A percentile compares a stretch with the other conserved stretches of the same genome.
Conservation (phyloP, 1,284 basidiomycete genomes). For the Naganishia sp. region DNA sequence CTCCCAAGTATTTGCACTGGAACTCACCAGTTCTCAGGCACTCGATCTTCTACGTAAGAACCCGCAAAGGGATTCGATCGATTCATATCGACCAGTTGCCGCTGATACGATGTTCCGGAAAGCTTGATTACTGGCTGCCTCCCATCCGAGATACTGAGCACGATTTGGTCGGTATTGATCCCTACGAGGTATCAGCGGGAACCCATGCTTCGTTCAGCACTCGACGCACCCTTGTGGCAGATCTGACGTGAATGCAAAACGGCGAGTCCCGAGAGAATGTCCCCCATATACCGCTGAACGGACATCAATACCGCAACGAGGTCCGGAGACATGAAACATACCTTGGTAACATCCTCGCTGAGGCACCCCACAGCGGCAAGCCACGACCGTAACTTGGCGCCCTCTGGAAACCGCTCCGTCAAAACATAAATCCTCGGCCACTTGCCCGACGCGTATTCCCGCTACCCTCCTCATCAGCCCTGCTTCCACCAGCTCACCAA, state of each 20-base stretch:
- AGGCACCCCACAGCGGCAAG: conserved; percentile 42
- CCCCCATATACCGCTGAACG: conserved; percentile 46
- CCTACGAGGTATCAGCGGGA: conserved; percentile 10
- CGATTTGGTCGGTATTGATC: conserved; percentile 45
- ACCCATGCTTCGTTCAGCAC: not conserved
- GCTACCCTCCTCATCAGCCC: conserved; percentile 2
- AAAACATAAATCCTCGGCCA: conserved; percentile 50
- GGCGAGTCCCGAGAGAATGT: conserved; percentile 47
- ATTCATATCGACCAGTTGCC: conserved; percentile 50
- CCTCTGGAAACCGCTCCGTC: conserved; percentile 44
- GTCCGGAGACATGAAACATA: conserved; percentile 27
- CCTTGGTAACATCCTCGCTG: conserved; percentile 46
- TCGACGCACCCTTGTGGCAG: conserved; percentile 47
- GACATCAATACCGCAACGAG: not conserved
- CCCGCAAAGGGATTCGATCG: conserved; percentile 52
- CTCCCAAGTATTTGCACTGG: no score
- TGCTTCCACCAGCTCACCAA: not conserved
- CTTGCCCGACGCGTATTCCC: conserved; percentile 47
- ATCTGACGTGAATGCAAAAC: conserved; percentile 45
- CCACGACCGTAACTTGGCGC: conserved; percentile 45
- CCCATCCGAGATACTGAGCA: conserved; percentile 38
- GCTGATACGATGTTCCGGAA: conserved; percentile 47
- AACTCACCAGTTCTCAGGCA: conserved; percentile 48
- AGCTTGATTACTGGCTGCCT: conserved; percentile 45
- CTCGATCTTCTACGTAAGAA: conserved; percentile 36